Evolutionary conservation across 768 basidiomycete genomes (phyloP).

Genomic region (Panus rudis): DNA sequence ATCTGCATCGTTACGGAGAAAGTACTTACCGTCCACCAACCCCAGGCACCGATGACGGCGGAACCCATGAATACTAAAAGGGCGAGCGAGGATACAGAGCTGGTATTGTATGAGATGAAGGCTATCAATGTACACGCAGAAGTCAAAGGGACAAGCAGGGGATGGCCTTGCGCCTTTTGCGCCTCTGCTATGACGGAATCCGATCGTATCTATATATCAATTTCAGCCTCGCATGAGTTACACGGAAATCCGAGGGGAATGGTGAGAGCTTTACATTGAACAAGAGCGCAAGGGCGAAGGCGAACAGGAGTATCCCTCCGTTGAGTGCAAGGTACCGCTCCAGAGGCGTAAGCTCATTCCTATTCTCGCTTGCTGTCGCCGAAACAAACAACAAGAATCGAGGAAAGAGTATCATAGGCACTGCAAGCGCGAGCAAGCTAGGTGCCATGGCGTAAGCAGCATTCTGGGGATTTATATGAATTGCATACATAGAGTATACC

Average conservation of each 20-base stretch:
- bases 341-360: slow-evolving; percentile 49
- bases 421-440: slow-evolving; percentile 18
- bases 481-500: no score
- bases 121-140: slow-evolving; percentile 46
- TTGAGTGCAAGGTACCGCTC: slow-evolving; percentile 67
- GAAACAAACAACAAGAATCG: slow-evolving; percentile 64
- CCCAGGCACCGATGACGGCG: slow-evolving; percentile 52
- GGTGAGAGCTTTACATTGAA: slow-evolving; percentile 40
- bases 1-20: no score
- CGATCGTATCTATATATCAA: slow-evolving; percentile 7
- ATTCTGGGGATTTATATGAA: slow-evolving; percentile 11
- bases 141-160: slow-evolving; percentile 57
- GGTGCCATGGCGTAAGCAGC: no score
- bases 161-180: slow-evolving; percentile 43
- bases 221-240: background rate
- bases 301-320: slow-evolving; percentile 53
- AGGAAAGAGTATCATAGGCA: slow-evolving; percentile 42
- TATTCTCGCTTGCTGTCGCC: slow-evolving; percentile 34
- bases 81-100: slow-evolving; percentile 48
- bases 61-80: slow-evolving; percentile 43
- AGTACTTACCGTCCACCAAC: slow-evolving; percentile 60
- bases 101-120: slow-evolving; percentile 61
- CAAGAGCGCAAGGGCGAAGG: slow-evolving; percentile 48
- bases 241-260: background rate
- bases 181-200: slow-evolving; percentile 42